A percentile compares a stretch with the other conserved stretches of the same genome.
These are phyloP conservation scores for Lipomyces chichibuensis DNA, from an alignment of 805 yeast genomes.

Conservation along the genomic window DNA sequence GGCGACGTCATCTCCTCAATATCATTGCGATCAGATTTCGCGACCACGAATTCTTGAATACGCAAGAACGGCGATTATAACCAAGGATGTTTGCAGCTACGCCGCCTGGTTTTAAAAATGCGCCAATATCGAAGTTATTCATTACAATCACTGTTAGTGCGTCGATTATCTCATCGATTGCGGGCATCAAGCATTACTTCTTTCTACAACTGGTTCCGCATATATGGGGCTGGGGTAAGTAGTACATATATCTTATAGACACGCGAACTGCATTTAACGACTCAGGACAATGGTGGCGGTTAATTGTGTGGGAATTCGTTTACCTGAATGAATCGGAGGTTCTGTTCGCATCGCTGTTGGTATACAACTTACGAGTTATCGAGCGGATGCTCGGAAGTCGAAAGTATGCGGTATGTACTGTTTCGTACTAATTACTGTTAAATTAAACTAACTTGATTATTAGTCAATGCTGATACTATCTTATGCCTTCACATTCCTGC, in stretches of 20 bases:
- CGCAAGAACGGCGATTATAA: not conserved
- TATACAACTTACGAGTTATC: slow-evolving; percentile 47
- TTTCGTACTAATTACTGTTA: not conserved
- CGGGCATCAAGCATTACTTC: slow-evolving; percentile 46
- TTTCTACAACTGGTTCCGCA: slow-evolving; percentile 45
- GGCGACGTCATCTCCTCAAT: not conserved
- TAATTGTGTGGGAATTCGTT: slow-evolving; percentile 42
- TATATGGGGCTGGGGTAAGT: slow-evolving; percentile 42
- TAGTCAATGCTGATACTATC: slow-evolving; percentile 37
- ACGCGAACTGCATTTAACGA: slow-evolving; percentile 17
- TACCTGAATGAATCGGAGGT: slow-evolving; percentile 47
- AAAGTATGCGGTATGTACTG: slow-evolving; percentile 42
- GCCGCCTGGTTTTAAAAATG: slow-evolving; percentile 46
- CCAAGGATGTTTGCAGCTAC: slow-evolving; percentile 44
- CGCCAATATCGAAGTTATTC: slow-evolving; percentile 45
- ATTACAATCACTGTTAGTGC: slow-evolving; percentile 37
- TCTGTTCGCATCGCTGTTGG: slow-evolving; percentile 43
- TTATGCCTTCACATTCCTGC: slow-evolving; percentile 30
- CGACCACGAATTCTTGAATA: not conserved
- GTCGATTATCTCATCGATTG: slow-evolving; percentile 46
- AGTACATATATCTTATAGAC: slow-evolving; percentile 1
- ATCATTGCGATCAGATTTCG: not conserved
- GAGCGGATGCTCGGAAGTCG: slow-evolving; percentile 48
- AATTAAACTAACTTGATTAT: not conserved
- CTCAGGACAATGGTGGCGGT: slow-evolving; percentile 45